These are phyloP conservation scores for Elaeis oleifera DNA, from an alignment of 202 grass and related monocot genomes.

Conservation along the genomic window DNA sequence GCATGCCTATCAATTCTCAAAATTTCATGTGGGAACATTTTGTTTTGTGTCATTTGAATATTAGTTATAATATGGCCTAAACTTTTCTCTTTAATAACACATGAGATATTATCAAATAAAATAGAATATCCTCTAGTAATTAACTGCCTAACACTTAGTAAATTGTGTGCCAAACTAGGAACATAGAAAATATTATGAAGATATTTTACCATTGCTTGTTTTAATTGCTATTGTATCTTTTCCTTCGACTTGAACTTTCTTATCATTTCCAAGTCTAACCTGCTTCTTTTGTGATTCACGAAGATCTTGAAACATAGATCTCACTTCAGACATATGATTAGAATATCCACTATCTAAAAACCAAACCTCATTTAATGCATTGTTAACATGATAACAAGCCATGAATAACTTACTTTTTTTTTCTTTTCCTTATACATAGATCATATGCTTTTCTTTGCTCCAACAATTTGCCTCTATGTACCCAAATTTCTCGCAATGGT, in stretches of 20 bases:
- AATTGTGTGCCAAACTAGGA: background rate
- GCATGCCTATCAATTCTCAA: background rate
- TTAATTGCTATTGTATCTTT: background rate
- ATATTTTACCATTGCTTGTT: background rate
- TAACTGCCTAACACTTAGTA: background rate
- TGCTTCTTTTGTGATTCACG: background rate
- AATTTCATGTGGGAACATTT: background rate
- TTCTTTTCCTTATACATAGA: no score
- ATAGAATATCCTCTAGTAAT: background rate
- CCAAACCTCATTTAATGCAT: background rate
- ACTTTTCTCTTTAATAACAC: background rate
- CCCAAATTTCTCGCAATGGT: no score
- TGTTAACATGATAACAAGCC: no score
- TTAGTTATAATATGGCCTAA: background rate
- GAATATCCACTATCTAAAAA: background rate
- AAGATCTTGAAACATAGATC: background rate
- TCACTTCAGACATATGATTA: background rate
- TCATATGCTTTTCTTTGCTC: no score
- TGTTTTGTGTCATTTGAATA: conserved; percentile 3
- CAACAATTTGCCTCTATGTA: no score
- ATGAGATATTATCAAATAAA: background rate
- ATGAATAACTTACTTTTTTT: no score
- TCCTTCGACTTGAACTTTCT: background rate
- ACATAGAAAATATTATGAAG: background rate
- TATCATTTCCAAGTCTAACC: no score